phyloP scores from a whole-genome alignment of 345 rosid genomes.

The Eucalyptus cloeziana region DNA sequence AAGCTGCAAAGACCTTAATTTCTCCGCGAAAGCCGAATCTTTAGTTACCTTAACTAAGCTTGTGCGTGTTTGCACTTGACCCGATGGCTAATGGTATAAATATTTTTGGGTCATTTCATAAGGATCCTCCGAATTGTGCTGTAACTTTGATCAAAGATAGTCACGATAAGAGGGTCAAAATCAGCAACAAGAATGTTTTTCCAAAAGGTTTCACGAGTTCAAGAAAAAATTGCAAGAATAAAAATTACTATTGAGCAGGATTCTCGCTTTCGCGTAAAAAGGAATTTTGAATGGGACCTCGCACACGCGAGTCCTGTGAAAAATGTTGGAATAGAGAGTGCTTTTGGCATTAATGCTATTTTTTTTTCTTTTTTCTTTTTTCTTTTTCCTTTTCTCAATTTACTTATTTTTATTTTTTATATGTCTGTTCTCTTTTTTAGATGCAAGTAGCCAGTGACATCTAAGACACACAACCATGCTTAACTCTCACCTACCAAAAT shows the following conservation, averaged over 20 bases:
- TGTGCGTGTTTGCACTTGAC: not conserved
- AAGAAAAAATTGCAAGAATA: not conserved
- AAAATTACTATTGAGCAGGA: not conserved
- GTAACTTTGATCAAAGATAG: not conserved
- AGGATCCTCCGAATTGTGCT: not conserved
- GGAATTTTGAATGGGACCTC: not conserved
- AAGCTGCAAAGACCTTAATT: not conserved
- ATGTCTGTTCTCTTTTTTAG: not conserved
- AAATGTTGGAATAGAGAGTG: not conserved
- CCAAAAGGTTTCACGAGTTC: not conserved
- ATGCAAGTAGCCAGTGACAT: not conserved
- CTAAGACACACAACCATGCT: not conserved
- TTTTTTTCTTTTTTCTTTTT: not conserved
- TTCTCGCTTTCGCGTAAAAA: not conserved
- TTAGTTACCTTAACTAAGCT: not conserved
- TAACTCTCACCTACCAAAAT: not conserved
- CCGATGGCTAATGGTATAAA: not conserved
- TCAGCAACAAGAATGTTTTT: not conserved
- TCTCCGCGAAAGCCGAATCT: not conserved
- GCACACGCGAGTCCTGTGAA: not conserved
- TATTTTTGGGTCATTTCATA: not conserved
- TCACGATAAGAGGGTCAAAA: not conserved
- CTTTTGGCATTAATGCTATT: not conserved
- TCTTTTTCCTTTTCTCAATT: not conserved
- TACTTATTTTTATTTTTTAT: too few relatives aligned